These are phyloP conservation scores for Pterocarpus santalinus DNA, from an alignment of 306 rosid genomes.

Conservation along the genomic window DNA sequence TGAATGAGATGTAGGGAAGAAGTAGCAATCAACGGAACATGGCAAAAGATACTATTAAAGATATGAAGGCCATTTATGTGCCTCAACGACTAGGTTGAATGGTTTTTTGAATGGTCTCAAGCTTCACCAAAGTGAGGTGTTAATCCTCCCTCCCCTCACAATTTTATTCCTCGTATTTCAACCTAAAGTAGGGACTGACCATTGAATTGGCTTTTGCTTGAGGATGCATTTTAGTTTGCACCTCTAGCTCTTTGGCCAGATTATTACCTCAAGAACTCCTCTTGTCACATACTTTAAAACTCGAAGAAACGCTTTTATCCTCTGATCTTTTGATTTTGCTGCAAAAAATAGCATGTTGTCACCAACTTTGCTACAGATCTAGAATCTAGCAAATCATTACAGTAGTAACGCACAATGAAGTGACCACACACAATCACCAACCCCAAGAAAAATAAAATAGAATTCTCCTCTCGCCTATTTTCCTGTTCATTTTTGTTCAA, in stretches of 20 bases:
- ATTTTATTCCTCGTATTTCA: conserved; percentile 28
- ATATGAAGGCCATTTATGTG: neutral
- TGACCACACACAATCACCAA: conserved; percentile 41
- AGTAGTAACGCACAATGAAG: conserved; percentile 24
- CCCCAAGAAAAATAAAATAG: neutral
- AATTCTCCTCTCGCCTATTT: neutral
- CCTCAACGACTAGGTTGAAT: neutral
- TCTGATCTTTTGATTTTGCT: conserved; percentile 76
- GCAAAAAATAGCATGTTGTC: conserved; percentile 51
- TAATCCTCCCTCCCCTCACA: conserved; percentile 20
- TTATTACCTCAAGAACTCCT: conserved; percentile 91
- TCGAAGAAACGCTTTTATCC: conserved; percentile 91
- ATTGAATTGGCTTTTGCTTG: conserved; percentile 10
- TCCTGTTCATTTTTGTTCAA: neutral
- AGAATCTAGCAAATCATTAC: conserved; percentile 33
- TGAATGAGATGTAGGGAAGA: conserved; percentile 26
- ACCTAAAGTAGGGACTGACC: conserved; percentile 21
- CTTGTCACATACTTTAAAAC: conserved; percentile 86
- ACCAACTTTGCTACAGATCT: conserved; percentile 39
- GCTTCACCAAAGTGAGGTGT: conserved; percentile 29
- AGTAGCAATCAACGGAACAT: neutral
- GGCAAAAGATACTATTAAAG: conserved; percentile 16
- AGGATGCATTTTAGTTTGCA: conserved; percentile 20
- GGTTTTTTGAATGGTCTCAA: conserved; percentile 3
- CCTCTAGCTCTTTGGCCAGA: neutral